Evolutionary conservation across 805 yeast genomes (phyloP).

Genomic region (fission yeast (Schizosaccharomyces pombe)): DNA sequence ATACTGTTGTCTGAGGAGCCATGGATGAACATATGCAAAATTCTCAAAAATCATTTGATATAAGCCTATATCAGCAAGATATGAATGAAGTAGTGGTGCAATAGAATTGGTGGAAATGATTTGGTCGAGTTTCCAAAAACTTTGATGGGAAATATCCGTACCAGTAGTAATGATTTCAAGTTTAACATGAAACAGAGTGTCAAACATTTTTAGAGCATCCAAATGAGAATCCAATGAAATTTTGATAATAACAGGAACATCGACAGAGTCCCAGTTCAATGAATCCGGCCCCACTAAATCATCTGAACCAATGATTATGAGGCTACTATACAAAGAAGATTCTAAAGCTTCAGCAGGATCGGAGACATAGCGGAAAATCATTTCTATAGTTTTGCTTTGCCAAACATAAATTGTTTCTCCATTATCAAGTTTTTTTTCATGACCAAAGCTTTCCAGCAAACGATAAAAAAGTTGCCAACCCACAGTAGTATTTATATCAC

Average conservation of each 20-base stretch:
- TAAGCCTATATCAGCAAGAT: background rate
- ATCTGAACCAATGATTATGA: background rate
- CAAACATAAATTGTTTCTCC: background rate
- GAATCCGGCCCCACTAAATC: background rate
- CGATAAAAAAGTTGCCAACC: slow-evolving; percentile 1
- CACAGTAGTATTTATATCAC: background rate
- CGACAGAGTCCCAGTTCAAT: background rate
- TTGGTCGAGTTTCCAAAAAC: background rate
- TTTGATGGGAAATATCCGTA: background rate
- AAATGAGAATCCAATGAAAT: background rate
- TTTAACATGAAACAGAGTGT: background rate
- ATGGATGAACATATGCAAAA: background rate
- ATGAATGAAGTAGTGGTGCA: background rate
- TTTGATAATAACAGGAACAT: background rate
- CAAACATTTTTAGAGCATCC: background rate
- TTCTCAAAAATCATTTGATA: background rate
- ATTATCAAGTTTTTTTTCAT: background rate
- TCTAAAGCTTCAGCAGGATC: background rate
- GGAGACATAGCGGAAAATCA: background rate
- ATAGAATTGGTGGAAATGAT: background rate
- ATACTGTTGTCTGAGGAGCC: background rate
- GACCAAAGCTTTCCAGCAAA: background rate
- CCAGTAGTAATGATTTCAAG: background rate
- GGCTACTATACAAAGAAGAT: background rate
- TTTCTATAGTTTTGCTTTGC: background rate